These are phyloP conservation scores for Nannizzia gypsea DNA, from an alignment of 2,329 filamentous ascomycete species.

Conservation along the genomic window DNA sequence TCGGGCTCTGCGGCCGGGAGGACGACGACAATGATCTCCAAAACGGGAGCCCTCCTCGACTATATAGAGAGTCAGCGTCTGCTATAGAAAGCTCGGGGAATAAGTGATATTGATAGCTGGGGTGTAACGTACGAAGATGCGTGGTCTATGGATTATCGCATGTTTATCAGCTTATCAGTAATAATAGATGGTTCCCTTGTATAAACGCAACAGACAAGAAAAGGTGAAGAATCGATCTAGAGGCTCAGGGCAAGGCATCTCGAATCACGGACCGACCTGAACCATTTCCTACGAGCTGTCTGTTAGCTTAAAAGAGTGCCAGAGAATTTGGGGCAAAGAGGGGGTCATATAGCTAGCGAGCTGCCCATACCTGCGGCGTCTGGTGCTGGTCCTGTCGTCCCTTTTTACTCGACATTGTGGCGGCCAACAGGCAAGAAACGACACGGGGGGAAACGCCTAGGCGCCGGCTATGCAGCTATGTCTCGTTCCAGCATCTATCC, in stretches of 20 bases:
- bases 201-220: not conserved
- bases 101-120: constrained; percentile 1
- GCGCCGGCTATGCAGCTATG: not conserved
- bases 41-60: constrained; percentile 76
- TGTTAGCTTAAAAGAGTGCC: constrained; percentile 5
- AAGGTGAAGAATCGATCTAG: not conserved
- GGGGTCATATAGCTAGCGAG: not conserved
- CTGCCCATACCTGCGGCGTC: constrained; percentile 10
- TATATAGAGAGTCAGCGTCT: constrained; percentile 15
- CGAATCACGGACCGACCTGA: constrained; percentile 76
- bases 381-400: constrained; percentile 7
- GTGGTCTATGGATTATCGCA: constrained; percentile 22
- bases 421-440: not conserved
- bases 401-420: constrained; percentile 33
- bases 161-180: constrained; percentile 5
- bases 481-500: not conserved
- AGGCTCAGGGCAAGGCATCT: not conserved
- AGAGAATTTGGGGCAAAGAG: no score
- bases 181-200: not conserved
- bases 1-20: constrained; percentile 39
- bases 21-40: constrained; percentile 56
- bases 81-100: constrained; percentile 18
- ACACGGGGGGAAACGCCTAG: not conserved
- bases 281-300: constrained; percentile 74
- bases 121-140: constrained; percentile 26